Evolutionary conservation across 1,139 yeast genomes (phyloP), one percentile per base, ranked within the genome.

Genomic region (Yamadazyma buinensis): DNA sequence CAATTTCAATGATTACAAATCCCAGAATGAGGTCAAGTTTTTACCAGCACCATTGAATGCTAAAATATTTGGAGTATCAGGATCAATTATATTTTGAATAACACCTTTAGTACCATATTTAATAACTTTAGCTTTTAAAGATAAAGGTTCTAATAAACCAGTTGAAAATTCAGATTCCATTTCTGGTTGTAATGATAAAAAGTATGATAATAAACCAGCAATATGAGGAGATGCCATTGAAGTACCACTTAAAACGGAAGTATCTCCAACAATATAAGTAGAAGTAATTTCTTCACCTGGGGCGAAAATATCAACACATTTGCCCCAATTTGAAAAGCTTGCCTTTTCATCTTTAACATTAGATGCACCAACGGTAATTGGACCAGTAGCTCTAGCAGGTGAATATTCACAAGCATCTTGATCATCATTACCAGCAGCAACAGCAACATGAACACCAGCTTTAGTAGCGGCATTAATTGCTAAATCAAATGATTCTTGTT

Each of bases 171-270:
- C 85, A 30, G 96, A 87, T 43, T 75, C 83, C 21, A 84, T 62
- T 35, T 79, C 84, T 48, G 98, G 98, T 66, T 86, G 94, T 61
- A 92, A 79, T 15, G 97, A 86, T 51, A 92, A 70, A 67, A 78
- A 90, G 75, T 92, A 92, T 4, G 97, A 68, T 55, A 83, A 72
- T 59, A 92, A 74, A 49, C 98, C 98, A 43, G 88, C 84, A 58
- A 92, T 84, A 59, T 92, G 97, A 35, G 98, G 98, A 30, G 97
- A 86, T 23, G 98, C 98, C 98, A 92, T 92, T 15, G 98, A 92
- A 15, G 98, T 92, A 66, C 98, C 98, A 26, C 97, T 87, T 63
- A 92, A 75, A 34, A 92, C 80, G 41, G 95, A 95, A 47, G 95
- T 83, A 46, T 80, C 79, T 26, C 95, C 82, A 33, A 95, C 95